phyloP scores from a whole-genome alignment of 768 basidiomycete species.

The Kwoniella sp. region DNA sequence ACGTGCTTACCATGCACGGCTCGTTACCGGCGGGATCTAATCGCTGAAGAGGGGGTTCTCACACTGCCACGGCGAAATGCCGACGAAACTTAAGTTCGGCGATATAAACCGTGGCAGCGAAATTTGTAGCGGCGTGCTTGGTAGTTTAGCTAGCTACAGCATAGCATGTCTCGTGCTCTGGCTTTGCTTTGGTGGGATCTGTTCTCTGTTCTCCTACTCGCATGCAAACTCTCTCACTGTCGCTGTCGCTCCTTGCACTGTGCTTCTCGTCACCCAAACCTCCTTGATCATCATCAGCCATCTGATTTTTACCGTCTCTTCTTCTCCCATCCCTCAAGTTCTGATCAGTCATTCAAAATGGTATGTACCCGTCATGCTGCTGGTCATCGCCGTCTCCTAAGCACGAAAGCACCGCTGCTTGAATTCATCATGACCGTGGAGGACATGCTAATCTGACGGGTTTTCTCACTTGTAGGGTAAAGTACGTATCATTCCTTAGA shows the following conservation, averaged over 20 bases:
- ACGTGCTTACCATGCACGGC: no score
- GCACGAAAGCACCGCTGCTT: constrained; percentile 3
- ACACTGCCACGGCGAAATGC: constrained; percentile 22
- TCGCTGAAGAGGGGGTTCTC: no score
- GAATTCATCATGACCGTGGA: not conserved
- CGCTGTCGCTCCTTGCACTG: constrained; percentile 5
- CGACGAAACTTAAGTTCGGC: constrained; percentile 32
- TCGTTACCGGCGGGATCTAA: no score
- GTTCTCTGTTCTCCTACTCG: not conserved
- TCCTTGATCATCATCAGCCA: constrained; percentile 5
- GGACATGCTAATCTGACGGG: not conserved
- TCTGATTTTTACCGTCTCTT: not conserved
- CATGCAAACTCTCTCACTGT: not conserved
- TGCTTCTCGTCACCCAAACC: not conserved
- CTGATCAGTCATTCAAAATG: constrained; percentile 38
- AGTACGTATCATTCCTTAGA: constrained; percentile 27
- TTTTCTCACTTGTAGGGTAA: constrained; percentile 27
- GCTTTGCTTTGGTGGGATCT: not conserved
- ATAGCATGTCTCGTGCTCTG: constrained; percentile 4
- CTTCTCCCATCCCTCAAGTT: constrained; percentile 39
- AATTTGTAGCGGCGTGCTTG: constrained; percentile 5
- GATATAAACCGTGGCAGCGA: constrained; percentile 10
- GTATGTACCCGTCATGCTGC: constrained; percentile 26
- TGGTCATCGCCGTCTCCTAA: not conserved
- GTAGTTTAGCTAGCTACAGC: not conserved